Conservation (phyloP, 169 alveolate species). For the Plasmodium vivax region DNA sequence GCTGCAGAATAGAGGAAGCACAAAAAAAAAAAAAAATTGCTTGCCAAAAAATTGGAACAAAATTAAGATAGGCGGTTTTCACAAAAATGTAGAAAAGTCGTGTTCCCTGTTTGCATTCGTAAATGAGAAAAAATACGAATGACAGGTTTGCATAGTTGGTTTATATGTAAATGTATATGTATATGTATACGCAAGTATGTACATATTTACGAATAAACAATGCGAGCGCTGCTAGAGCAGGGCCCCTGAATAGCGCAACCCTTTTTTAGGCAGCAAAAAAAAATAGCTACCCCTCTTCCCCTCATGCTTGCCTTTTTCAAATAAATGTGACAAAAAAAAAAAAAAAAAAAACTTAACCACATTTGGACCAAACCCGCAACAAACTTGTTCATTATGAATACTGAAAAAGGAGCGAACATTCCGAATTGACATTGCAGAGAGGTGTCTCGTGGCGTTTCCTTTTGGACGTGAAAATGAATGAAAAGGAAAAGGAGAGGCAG, state of each 20-base stretch:
- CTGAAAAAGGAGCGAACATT: neutral
- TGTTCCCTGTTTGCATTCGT: neutral
- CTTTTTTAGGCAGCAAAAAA: neutral
- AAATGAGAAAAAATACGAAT: neutral
- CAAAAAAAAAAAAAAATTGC: neutral
- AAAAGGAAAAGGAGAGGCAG: slow-evolving; percentile 13
- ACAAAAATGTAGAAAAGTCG: neutral
- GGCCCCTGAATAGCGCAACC: neutral
- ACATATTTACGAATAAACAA: neutral
- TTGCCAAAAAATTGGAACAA: neutral
- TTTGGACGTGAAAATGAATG: slow-evolving; percentile 14
- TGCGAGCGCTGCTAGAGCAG: neutral
- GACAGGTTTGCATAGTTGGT: neutral
- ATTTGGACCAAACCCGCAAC: neutral
- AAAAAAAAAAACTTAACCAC: neutral
- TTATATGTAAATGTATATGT: neutral
- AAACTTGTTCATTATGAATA: neutral
- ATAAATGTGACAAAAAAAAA: neutral
- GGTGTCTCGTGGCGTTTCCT: slow-evolving; percentile 3
- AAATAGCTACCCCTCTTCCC: neutral
- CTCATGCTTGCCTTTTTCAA: neutral
- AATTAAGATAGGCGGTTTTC: neutral
- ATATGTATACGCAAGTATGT: neutral
- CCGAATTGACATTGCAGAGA: neutral
- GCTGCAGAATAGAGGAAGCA: neutral